Conservation (phyloP, 2,329 filamentous ascomycete genomes). For the Thyridium curvatum region DNA sequence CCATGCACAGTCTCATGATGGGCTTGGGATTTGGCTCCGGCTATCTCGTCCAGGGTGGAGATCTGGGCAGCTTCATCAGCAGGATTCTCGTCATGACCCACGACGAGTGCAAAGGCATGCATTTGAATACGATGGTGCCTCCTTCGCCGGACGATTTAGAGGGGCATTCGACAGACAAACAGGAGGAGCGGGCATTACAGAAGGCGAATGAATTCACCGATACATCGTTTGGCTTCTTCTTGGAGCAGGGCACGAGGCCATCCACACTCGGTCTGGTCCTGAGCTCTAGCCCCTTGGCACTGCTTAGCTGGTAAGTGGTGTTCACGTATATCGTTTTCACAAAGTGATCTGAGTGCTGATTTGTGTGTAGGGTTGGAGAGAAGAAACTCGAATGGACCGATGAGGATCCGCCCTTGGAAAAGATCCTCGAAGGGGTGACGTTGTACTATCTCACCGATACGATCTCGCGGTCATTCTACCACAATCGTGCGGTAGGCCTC, state of each 20-base stretch:
- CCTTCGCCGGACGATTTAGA: background rate
- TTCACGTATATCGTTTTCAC: too few species aligned
- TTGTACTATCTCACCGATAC: too few species aligned
- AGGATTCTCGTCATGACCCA: slow-evolving; percentile 32
- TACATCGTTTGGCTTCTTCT: background rate
- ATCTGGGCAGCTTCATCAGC: slow-evolving; percentile 41
- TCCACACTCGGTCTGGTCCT: slow-evolving; percentile 50
- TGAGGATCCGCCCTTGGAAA: too few species aligned
- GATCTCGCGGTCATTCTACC: too few species aligned
- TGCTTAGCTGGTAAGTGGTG: slow-evolving; percentile 41
- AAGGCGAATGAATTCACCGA: too few species aligned
- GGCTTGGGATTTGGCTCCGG: slow-evolving; percentile 42
- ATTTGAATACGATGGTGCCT: slow-evolving; percentile 9
- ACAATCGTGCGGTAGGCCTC: too few species aligned
- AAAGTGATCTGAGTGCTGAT: too few species aligned
- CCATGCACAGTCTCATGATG: slow-evolving; percentile 45
- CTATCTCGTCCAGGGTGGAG: slow-evolving; percentile 52
- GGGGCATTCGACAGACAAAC: slow-evolving; percentile 2
- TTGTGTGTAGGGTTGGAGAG: background rate
- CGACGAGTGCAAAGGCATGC: slow-evolving; percentile 39
- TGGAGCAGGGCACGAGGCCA: slow-evolving; percentile 46
- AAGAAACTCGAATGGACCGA: too few species aligned
- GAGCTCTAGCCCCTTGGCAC: slow-evolving; percentile 43
- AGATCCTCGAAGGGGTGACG: too few species aligned
- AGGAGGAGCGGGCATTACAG: background rate